Evolutionary conservation across 2,329 filamentous ascomycete genomes (phyloP).

Genomic region (Tolypocladium capitatum): DNA sequence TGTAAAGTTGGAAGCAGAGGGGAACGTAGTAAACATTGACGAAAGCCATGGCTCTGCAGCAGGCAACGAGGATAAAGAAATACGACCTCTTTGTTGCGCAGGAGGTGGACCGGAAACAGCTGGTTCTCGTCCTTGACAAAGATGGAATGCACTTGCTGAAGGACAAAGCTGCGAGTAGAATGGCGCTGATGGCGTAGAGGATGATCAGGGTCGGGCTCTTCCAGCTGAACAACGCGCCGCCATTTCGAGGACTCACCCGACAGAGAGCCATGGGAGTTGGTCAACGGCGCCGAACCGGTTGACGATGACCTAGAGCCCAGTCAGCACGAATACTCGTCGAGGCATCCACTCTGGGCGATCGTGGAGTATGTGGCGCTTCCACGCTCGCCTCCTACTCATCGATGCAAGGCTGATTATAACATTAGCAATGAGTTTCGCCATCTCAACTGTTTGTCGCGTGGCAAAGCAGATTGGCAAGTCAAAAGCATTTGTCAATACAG

Average conservation of each 20-base stretch:
- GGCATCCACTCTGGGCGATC: too few species aligned
- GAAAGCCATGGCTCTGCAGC: constrained; percentile 7
- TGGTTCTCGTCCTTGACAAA: constrained; percentile 5
- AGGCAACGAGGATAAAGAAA: constrained; percentile 15
- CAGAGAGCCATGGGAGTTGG: neutral
- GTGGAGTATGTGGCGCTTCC: too few species aligned
- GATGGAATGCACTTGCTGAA: constrained; percentile 18
- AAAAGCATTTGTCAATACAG: too few species aligned
- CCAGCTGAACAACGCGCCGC: constrained; percentile 33
- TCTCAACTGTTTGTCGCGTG: too few species aligned
- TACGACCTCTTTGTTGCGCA: constrained; percentile 9
- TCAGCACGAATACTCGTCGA: neutral
- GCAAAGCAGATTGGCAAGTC: too few species aligned
- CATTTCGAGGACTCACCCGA: constrained; percentile 7
- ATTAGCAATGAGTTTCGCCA: too few species aligned
- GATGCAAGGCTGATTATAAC: too few species aligned
- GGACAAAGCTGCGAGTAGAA: constrained; percentile 18
- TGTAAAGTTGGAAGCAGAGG: constrained; percentile 35
- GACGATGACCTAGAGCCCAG: neutral
- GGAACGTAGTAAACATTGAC: constrained; percentile 33
- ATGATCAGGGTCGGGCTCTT: constrained; percentile 25
- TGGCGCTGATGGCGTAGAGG: constrained; percentile 26
- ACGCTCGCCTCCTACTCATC: too few species aligned
- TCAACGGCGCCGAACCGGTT: neutral
- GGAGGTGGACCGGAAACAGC: constrained; percentile 33